These are phyloP conservation scores for Vigna unguiculata DNA, from an alignment of 306 rosid genomes.

Conservation along the genomic window DNA sequence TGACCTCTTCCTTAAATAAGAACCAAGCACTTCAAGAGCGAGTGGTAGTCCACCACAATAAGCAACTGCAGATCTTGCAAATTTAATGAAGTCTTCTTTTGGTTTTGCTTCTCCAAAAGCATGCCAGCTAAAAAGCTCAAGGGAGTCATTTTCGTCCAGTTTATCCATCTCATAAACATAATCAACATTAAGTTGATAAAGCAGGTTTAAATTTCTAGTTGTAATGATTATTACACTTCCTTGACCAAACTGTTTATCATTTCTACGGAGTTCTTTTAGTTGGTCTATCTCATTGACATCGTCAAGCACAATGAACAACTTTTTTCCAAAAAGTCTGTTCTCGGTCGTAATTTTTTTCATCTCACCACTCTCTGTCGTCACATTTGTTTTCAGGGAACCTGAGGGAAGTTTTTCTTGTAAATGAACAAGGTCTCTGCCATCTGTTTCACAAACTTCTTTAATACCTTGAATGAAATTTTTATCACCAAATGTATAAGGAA, in stretches of 20 bases:
- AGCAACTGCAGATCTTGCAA: background rate
- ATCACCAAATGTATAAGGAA: background rate
- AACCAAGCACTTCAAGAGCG: conserved; percentile 47
- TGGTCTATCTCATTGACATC: background rate
- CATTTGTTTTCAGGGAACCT: background rate
- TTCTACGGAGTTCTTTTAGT: background rate
- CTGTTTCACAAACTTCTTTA: background rate
- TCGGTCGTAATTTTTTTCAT: background rate
- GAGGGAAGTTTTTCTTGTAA: background rate
- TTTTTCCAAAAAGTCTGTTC: background rate
- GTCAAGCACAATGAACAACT: background rate
- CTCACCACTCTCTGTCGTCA: background rate
- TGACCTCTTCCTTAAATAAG: background rate
- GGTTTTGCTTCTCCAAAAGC: conserved; percentile 21
- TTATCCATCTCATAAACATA: background rate
- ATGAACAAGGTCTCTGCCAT: background rate
- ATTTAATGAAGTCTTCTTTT: background rate
- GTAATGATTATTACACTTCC: conserved; percentile 41
- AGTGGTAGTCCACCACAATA: background rate
- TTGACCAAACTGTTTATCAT: conserved; percentile 13
- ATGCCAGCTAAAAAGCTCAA: conserved; percentile 42
- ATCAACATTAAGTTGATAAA: background rate
- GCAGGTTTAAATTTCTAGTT: background rate
- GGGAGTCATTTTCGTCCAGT: background rate
- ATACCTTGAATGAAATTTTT: background rate